Conservation (phyloP, 2,329 filamentous ascomycete genomes). For the Endothia cerciana region DNA sequence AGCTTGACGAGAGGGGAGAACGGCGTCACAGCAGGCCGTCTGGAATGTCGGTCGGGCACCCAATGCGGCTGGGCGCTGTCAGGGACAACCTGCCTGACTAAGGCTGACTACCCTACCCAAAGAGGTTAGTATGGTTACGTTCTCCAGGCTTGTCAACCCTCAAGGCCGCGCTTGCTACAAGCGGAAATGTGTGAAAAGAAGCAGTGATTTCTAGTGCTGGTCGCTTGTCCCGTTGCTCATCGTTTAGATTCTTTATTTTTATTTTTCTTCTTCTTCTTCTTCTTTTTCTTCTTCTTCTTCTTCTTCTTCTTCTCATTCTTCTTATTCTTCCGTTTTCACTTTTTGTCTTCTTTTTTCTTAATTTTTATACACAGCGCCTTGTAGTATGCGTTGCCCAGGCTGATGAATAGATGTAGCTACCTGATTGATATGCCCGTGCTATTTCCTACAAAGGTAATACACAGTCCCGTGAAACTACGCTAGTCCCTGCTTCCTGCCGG, state of each 20-base stretch:
- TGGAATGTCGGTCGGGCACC: neutral
- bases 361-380: neutral
- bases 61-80: neutral
- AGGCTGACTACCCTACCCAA: neutral
- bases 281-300: too few species aligned
- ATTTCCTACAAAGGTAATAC: too few species aligned
- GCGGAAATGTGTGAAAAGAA: neutral
- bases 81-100: slow-evolving; percentile 5
- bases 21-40: slow-evolving; percentile 17
- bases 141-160: neutral
- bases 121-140: neutral
- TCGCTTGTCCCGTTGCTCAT: too few species aligned
- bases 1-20: slow-evolving; percentile 19
- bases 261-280: too few species aligned
- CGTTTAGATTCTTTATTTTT: neutral
- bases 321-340: too few species aligned
- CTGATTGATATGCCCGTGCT: neutral
- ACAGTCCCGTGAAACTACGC: neutral
- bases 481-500: neutral
- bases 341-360: too few species aligned
- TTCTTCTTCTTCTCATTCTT: too few species aligned
- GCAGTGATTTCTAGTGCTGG: too few species aligned
- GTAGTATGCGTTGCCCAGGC: neutral
- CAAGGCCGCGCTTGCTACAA: neutral
- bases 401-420: neutral